Percentiles rank a stretch among this genome's conserved stretches.
Conservation (phyloP, 768 basidiomycete species). For the Mycena chlorophos region DNA sequence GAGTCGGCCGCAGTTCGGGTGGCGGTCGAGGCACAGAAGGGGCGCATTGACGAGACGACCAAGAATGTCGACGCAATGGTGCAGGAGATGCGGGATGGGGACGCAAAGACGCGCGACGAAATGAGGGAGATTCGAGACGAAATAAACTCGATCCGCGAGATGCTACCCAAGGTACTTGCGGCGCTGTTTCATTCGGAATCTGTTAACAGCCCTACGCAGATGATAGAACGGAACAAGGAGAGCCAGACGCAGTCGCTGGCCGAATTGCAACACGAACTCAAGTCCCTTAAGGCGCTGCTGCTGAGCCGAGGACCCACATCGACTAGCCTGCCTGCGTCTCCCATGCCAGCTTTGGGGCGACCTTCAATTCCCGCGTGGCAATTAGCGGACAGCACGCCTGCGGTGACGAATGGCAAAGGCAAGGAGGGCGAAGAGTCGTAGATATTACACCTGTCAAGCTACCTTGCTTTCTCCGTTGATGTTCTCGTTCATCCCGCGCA, state of each 20-base stretch:
- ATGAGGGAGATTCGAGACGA: slow-evolving; percentile 92
- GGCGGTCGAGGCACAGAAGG: slow-evolving; percentile 76
- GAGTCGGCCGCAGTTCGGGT: slow-evolving; percentile 72
- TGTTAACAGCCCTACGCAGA: slow-evolving; percentile 46
- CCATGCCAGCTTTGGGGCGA: slow-evolving; percentile 54
- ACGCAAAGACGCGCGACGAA: slow-evolving; percentile 78
- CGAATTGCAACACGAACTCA: slow-evolving; percentile 91
- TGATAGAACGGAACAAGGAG: slow-evolving; percentile 93
- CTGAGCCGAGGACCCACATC: slow-evolving; percentile 66
- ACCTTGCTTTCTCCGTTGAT: slow-evolving; percentile 52
- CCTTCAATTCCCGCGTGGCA: slow-evolving; percentile 93
- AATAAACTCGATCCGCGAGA: slow-evolving; percentile 83
- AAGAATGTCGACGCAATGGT: slow-evolving; percentile 73
- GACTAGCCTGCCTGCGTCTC: slow-evolving; percentile 43
- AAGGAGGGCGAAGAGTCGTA: slow-evolving; percentile 46
- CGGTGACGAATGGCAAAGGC: slow-evolving; percentile 51
- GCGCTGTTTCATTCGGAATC: slow-evolving; percentile 1
- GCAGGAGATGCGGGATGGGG: slow-evolving; percentile 73
- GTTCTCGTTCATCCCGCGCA: slow-evolving; percentile 70
- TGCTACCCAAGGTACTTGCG: slow-evolving; percentile 81
- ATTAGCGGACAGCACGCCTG: slow-evolving; percentile 46
- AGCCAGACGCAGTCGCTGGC: slow-evolving; percentile 77
- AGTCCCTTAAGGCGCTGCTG: slow-evolving; percentile 88
- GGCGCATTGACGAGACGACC: slow-evolving; percentile 68
- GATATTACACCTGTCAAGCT: slow-evolving; percentile 1